These are phyloP conservation scores for Penicillium fuscoglaucum DNA, from an alignment of 2,329 filamentous ascomycete genomes.

Conservation along the genomic window DNA sequence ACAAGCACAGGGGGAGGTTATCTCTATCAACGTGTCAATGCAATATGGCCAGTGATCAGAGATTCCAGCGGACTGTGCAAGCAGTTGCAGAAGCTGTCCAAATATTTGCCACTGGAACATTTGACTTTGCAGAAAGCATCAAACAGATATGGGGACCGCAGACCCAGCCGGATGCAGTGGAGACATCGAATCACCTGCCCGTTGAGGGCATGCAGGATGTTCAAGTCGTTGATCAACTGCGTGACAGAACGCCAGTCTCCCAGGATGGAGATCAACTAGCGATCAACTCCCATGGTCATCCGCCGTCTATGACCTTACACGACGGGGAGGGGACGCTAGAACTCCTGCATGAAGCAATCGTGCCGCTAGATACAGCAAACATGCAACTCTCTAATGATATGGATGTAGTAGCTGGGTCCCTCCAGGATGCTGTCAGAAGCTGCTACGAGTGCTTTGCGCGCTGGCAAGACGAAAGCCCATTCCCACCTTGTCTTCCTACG, in stretches of 20 bases:
- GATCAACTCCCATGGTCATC: neutral
- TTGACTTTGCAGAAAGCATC: constrained; percentile 1
- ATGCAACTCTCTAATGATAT: neutral
- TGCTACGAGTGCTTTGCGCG: neutral
- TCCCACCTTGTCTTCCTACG: neutral
- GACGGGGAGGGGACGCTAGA: neutral
- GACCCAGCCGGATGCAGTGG: neutral
- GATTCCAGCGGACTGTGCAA: neutral
- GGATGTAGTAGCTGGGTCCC: neutral
- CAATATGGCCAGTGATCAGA: neutral
- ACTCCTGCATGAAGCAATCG: too few species aligned
- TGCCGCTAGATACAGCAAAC: neutral
- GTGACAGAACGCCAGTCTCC: neutral
- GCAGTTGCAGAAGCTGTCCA: neutral
- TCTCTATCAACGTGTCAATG: neutral
- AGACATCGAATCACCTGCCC: neutral
- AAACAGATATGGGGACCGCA: constrained; percentile 2
- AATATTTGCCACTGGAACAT: neutral
- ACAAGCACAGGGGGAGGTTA: neutral
- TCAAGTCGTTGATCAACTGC: neutral
- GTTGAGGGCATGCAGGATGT: neutral
- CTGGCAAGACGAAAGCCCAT: neutral
- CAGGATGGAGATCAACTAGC: neutral
- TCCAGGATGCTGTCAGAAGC: neutral
- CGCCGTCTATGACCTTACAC: neutral